phyloP scores from a whole-genome alignment of 2,329 filamentous ascomycete species.

The Akanthomyces muscarius region DNA sequence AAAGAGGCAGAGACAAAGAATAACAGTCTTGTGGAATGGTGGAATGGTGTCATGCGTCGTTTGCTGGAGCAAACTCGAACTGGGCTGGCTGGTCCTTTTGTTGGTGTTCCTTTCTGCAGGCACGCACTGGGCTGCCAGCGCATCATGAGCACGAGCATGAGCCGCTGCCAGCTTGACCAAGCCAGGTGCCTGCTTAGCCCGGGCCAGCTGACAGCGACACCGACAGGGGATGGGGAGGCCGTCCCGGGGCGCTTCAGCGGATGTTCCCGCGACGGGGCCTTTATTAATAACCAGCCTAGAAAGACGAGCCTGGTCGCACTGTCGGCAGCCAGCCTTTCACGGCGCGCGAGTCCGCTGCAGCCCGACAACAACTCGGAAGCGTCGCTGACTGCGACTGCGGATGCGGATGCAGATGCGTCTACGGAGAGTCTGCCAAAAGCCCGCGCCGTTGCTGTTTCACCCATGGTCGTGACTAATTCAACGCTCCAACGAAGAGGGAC shows the following conservation, averaged over 20 bases:
- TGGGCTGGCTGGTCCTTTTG: constrained; percentile 2
- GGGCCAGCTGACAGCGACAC: constrained; percentile 12
- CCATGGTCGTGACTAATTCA: neutral
- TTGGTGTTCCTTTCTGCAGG: neutral
- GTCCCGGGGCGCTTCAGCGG: constrained; percentile 10
- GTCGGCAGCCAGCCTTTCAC: too few species aligned
- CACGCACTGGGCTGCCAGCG: constrained; percentile 14
- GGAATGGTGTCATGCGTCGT: neutral
- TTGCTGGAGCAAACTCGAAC: neutral
- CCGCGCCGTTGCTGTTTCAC: neutral
- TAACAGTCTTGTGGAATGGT: neutral
- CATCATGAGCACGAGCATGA: constrained; percentile 9
- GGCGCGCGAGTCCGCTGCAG: neutral
- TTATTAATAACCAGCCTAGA: too few species aligned
- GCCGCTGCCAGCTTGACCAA: neutral
- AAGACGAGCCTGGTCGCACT: too few species aligned
- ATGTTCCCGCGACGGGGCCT: constrained; percentile 15
- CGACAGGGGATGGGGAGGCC: neutral
- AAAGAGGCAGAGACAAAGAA: neutral
- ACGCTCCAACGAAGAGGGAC: too few species aligned
- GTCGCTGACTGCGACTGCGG: too few species aligned
- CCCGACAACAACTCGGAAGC: neutral
- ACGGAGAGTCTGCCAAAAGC: neutral
- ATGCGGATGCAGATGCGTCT: too few species aligned
- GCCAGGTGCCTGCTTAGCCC: constrained; percentile 8